Evolutionary conservation across 257 asterid genomes (phyloP).

Genomic region (Sherardia arvensis): DNA sequence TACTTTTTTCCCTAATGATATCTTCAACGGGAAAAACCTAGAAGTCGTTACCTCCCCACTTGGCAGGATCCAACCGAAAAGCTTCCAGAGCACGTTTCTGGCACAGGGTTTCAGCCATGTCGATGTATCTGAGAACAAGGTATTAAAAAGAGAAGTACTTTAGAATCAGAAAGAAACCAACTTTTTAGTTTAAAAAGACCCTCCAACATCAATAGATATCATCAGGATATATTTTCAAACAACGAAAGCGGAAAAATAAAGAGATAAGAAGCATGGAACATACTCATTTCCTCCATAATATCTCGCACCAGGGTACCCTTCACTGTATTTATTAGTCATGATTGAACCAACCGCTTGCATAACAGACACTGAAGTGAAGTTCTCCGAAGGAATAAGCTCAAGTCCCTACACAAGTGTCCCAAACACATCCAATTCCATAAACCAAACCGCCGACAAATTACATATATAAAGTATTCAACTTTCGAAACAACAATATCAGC

Average conservation of each 20-base stretch:
- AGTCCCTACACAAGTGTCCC: slow-evolving; percentile 43
- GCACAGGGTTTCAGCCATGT: slow-evolving; percentile 86
- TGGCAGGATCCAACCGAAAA: slow-evolving; percentile 78
- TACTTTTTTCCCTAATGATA: not conserved
- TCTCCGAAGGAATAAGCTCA: slow-evolving; percentile 83
- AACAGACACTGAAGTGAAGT: slow-evolving; percentile 80
- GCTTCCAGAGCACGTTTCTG: slow-evolving; percentile 85
- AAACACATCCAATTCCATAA: slow-evolving; percentile 2
- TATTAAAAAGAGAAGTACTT: too few relatives aligned
- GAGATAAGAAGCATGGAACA: slow-evolving; percentile 2
- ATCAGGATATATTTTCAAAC: not conserved
- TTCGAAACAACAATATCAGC: not conserved
- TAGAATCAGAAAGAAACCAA: not conserved
- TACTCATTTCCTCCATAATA: slow-evolving; percentile 91
- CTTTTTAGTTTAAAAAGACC: not conserved
- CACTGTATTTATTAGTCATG: slow-evolving; percentile 94
- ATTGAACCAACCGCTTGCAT: slow-evolving; percentile 95
- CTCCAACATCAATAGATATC: not conserved
- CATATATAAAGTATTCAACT: not conserved
- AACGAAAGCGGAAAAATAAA: not conserved
- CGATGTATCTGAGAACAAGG: slow-evolving; percentile 39
- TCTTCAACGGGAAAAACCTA: not conserved
- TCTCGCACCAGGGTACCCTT: slow-evolving; percentile 93
- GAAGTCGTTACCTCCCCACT: slow-evolving; percentile 52
- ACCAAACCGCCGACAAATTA: not conserved